These are phyloP conservation scores for Pyrenopolyporus hunteri DNA, from an alignment of 495 filamentous ascomycete genomes.

Conservation along the genomic window DNA sequence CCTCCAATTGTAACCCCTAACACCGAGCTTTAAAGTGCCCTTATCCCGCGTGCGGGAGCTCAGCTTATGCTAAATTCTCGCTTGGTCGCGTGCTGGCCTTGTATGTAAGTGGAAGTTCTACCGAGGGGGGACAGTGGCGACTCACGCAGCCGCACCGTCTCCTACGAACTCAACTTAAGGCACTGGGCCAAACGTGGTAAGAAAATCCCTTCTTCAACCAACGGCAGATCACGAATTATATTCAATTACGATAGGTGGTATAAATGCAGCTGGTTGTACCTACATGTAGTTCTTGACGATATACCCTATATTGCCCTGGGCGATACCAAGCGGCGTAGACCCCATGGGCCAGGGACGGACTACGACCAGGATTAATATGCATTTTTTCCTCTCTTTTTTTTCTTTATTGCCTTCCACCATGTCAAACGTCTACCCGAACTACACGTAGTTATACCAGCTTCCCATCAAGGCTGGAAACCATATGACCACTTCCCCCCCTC, in stretches of 20 bases:
- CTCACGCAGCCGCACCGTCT: slow-evolving; percentile 13
- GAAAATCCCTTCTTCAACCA: slow-evolving; percentile 25
- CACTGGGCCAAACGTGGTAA: slow-evolving; percentile 28
- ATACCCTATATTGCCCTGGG: slow-evolving; percentile 10
- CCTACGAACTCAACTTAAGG: slow-evolving; percentile 19
- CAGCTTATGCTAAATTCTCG: background rate
- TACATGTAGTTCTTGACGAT: slow-evolving; percentile 34
- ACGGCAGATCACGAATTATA: slow-evolving; percentile 16
- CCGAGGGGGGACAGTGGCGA: slow-evolving; percentile 7
- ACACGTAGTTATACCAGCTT: slow-evolving; percentile 21
- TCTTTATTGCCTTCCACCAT: slow-evolving; percentile 20
- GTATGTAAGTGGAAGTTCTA: slow-evolving; percentile 16
- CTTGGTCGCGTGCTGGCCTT: slow-evolving; percentile 20
- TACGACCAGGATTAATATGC: slow-evolving; percentile 1
- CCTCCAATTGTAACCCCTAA: no score
- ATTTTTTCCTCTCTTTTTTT: slow-evolving; percentile 7
- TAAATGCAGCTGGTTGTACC: slow-evolving; percentile 34
- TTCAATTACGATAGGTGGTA: slow-evolving; percentile 7
- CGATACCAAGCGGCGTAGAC: slow-evolving; percentile 21
- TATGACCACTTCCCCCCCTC: slow-evolving; percentile 28
- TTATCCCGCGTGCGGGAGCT: no score
- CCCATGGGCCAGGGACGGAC: slow-evolving; percentile 24
- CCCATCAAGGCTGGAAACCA: slow-evolving; percentile 13
- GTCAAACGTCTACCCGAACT: slow-evolving; percentile 9
- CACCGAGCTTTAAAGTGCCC: no score